Percentiles rank a stretch among this genome's conserved stretches.
These are phyloP conservation scores for Scortechinia acanthostroma DNA, from an alignment of 2,329 filamentous ascomycete genomes.

Conservation along the genomic window DNA sequence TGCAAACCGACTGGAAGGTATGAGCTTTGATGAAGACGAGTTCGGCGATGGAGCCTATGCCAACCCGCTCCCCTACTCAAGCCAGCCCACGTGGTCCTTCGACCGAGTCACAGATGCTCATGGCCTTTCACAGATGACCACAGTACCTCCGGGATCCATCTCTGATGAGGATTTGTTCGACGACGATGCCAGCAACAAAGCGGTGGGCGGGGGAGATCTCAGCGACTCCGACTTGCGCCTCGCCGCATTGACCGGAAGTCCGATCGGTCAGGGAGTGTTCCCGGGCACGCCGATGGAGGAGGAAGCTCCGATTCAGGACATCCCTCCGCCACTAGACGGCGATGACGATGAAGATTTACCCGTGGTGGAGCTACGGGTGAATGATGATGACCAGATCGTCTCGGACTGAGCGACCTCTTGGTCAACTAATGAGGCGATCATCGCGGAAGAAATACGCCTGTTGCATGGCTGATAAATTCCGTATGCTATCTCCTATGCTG, in stretches of 20 bases:
- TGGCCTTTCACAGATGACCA: background rate
- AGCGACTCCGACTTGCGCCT: background rate
- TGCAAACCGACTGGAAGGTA: background rate
- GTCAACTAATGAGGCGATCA: too few species aligned
- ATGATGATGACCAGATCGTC: slow-evolving; percentile 18
- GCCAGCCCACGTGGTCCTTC: background rate
- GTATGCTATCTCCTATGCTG: too few species aligned
- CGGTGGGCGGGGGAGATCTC: background rate
- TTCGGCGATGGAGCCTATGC: background rate
- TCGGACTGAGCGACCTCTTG: too few species aligned
- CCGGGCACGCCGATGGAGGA: slow-evolving; percentile 14
- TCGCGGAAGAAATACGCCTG: too few species aligned
- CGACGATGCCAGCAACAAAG: background rate
- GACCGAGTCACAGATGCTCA: background rate
- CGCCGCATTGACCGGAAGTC: background rate
- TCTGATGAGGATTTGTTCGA: background rate
- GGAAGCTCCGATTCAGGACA: slow-evolving; percentile 15
- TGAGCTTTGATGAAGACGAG: background rate
- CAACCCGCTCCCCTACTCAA: background rate
- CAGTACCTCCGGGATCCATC: background rate
- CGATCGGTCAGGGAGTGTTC: background rate
- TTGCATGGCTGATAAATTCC: too few species aligned
- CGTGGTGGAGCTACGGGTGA: slow-evolving; percentile 27
- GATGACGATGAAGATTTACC: slow-evolving; percentile 25
- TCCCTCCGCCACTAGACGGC: slow-evolving; percentile 16